Conservation (phyloP, 1,284 basidiomycete species). For the Mycosarcoma maydis region DNA sequence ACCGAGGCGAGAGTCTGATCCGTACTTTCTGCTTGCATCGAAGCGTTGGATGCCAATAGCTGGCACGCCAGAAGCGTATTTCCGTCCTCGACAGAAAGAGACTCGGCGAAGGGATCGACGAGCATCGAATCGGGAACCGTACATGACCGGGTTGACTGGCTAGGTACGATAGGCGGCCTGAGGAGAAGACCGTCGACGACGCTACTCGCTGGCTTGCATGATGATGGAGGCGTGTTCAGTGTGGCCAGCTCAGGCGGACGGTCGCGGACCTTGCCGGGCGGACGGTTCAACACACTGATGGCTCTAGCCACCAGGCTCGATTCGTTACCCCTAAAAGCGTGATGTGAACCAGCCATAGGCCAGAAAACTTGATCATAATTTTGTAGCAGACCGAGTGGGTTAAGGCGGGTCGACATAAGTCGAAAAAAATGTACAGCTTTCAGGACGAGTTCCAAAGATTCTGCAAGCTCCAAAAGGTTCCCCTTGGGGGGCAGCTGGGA, state of each 20-base stretch:
- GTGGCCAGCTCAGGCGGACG: conserved; percentile 2
- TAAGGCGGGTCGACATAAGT: neutral
- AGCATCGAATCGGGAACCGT: neutral
- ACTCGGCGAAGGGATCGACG: neutral
- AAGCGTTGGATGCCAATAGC: no score
- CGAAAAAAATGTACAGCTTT: neutral
- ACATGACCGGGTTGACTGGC: neutral
- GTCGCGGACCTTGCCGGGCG: neutral
- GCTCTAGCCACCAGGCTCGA: conserved; percentile 10
- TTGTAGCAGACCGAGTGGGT: no score
- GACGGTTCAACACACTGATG: neutral
- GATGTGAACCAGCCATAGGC: neutral
- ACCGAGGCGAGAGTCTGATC: no score
- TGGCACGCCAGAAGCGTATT: no score
- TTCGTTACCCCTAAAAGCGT: neutral
- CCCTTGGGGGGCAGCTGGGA: no score
- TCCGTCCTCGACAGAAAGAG: neutral
- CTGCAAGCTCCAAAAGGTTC: no score
- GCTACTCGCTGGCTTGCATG: neutral
- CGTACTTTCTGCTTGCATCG: no score
- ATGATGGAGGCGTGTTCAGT: conserved; percentile 4
- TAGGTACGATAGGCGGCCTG: conserved; percentile 4
- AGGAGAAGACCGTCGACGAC: neutral
- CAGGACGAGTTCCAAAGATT: no score
- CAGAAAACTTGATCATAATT: neutral